phyloP scores from a whole-genome alignment of 2,329 filamentous ascomycete genomes.

The Cladophialophora carrionii region DNA sequence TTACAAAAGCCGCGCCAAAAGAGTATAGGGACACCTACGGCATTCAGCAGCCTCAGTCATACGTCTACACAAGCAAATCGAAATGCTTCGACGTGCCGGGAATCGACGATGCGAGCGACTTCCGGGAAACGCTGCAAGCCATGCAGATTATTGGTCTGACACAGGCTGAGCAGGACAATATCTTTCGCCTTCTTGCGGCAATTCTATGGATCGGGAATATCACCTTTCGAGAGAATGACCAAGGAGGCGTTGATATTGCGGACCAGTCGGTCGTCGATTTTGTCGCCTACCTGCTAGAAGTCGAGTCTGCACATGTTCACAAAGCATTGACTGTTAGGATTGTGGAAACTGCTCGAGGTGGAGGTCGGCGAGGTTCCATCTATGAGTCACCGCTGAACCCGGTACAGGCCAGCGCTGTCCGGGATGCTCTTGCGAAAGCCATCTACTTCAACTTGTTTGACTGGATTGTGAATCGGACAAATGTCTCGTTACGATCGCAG shows the following conservation, averaged over 20 bases:
- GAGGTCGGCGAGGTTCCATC: slow-evolving; percentile 65
- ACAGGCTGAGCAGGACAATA: slow-evolving; percentile 88
- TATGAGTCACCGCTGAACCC: slow-evolving; percentile 81
- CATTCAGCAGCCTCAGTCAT: slow-evolving; percentile 87
- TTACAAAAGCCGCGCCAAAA: slow-evolving; percentile 89
- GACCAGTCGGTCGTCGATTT: slow-evolving; percentile 95
- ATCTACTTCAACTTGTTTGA: slow-evolving; percentile 98
- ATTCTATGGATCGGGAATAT: slow-evolving; percentile 96
- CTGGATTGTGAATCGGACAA: slow-evolving; percentile 94
- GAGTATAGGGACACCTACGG: slow-evolving; percentile 87
- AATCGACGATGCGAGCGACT: slow-evolving; percentile 89
- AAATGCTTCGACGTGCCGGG: slow-evolving; percentile 94
- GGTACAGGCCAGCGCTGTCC: slow-evolving; percentile 80
- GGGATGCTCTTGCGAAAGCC: slow-evolving; percentile 90
- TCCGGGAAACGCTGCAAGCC: slow-evolving; percentile 84
- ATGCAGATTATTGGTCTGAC: slow-evolving; percentile 92
- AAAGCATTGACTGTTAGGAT: slow-evolving; percentile 88
- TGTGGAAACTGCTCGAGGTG: slow-evolving; percentile 69
- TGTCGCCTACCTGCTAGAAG: slow-evolving; percentile 89
- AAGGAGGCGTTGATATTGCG: slow-evolving; percentile 80
- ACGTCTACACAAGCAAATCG: slow-evolving; percentile 88
- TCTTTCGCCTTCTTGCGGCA: slow-evolving; percentile 91
- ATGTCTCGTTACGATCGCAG: slow-evolving; percentile 79
- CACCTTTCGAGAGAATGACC: slow-evolving; percentile 84
- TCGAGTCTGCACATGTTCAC: slow-evolving; percentile 76